phyloP scores from a whole-genome alignment of 257 asterid genomes.

The Nicotiana tomentosiformis region DNA sequence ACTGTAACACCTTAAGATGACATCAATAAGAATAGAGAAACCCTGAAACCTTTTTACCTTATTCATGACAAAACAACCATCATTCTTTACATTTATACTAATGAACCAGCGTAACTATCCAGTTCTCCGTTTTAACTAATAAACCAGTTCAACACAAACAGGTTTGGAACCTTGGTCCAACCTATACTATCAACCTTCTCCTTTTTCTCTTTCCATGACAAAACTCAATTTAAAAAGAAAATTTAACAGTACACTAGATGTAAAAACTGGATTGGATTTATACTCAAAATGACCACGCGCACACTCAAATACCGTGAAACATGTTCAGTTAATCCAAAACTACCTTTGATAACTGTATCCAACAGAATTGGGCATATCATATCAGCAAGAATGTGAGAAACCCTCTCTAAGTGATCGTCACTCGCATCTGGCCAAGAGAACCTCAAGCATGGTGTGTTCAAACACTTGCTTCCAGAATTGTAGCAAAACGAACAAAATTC shows the following conservation, averaged over 20 bases:
- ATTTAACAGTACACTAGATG: background rate
- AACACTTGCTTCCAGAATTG: constrained; percentile 43
- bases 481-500: constrained; percentile 58
- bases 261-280: background rate
- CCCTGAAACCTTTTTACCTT: background rate
- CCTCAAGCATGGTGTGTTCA: constrained; percentile 67
- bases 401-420: constrained; percentile 46
- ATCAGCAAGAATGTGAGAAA: constrained; percentile 60
- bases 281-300: background rate
- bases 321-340: background rate
- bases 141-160: background rate
- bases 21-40: background rate
- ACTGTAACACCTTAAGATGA: background rate
- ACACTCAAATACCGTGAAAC: background rate
- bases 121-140: background rate
- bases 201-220: background rate
- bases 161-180: background rate
- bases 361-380: constrained; percentile 71
- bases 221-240: background rate
- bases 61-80: constrained; percentile 6
- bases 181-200: background rate
- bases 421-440: constrained; percentile 51
- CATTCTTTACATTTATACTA: background rate
- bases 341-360: constrained; percentile 86
- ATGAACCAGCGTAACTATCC: background rate